Percentiles rank a stretch among this genome's conserved stretches.
These are phyloP conservation scores for Termitomyces sp. DNA, from an alignment of 768 basidiomycete genomes.

Conservation along the genomic window DNA sequence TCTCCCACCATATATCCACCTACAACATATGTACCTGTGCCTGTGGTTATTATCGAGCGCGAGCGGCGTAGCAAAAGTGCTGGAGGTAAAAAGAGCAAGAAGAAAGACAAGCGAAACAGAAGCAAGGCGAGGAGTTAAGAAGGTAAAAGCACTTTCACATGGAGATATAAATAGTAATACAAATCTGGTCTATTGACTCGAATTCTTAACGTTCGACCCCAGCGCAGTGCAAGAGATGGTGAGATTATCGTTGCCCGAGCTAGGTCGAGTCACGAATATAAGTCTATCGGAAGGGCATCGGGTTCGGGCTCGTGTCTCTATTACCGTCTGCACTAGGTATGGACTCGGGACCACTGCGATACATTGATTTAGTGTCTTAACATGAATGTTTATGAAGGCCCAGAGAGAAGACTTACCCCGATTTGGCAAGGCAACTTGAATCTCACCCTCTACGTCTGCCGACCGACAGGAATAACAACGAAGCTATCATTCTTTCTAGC, in stretches of 20 bases:
- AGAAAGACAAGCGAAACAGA: conserved; percentile 2
- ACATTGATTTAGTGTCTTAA: too few species aligned
- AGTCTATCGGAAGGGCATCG: too few species aligned
- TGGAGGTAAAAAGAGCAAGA: conserved; percentile 1
- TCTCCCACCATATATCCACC: not conserved
- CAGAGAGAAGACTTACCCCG: conserved; percentile 13
- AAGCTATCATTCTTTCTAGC: not conserved
- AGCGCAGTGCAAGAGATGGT: too few species aligned
- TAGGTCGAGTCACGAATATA: too few species aligned
- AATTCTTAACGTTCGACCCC: too few species aligned
- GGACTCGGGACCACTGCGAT: too few species aligned
- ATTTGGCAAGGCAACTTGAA: conserved; percentile 14
- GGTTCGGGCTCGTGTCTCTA: too few species aligned
- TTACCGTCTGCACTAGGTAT: too few species aligned
- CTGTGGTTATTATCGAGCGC: conserved; percentile 8
- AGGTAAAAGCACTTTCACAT: not conserved
- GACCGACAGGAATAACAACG: not conserved
- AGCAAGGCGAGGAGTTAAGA: not conserved
- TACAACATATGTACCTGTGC: not conserved
- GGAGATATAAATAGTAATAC: not conserved
- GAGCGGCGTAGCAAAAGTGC: conserved; percentile 3
- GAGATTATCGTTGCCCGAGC: too few species aligned
- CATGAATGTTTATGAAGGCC: not conserved
- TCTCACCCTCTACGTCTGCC: conserved; percentile 28
- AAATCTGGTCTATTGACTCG: not conserved